A percentile compares a stretch with the other conserved stretches of the same genome.
Evolutionary conservation across 176 grass and related monocot genomes (phyloP).

Genomic region (Rhynchospora pubera): DNA sequence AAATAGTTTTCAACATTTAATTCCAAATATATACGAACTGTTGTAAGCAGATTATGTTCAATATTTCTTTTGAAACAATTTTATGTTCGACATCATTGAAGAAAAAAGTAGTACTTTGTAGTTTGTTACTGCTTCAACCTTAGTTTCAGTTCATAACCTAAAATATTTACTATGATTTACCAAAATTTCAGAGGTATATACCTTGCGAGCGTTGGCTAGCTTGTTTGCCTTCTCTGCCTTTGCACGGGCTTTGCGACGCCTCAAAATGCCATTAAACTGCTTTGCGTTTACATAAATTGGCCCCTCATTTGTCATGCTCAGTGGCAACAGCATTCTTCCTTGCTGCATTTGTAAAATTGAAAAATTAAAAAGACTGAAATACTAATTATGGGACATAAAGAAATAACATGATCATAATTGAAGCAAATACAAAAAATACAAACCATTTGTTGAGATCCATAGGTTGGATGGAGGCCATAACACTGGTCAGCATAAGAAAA

Average conservation of each 20-base stretch:
- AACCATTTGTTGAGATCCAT: slow-evolving; percentile 58
- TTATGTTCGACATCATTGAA: not conserved
- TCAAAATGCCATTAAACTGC: slow-evolving; percentile 86
- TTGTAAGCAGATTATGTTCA: not conserved
- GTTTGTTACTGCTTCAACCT: not conserved
- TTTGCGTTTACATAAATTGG: slow-evolving; percentile 85
- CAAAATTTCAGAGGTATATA: slow-evolving; percentile 21
- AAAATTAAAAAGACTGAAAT: slow-evolving; percentile 14
- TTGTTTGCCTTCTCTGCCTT: slow-evolving; percentile 57
- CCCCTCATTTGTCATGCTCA: slow-evolving; percentile 54
- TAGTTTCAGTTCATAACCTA: not conserved
- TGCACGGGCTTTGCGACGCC: slow-evolving; percentile 75
- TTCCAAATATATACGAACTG: not conserved
- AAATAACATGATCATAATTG: not conserved
- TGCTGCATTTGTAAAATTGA: slow-evolving; percentile 37
- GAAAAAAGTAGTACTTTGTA: not conserved
- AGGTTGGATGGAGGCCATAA: slow-evolving; percentile 59
- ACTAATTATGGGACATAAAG: not conserved
- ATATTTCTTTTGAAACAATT: not conserved
- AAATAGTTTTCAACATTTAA: not conserved
- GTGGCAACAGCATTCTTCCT: slow-evolving; percentile 61
- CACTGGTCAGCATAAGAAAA: slow-evolving; percentile 58
- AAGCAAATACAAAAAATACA: slow-evolving; percentile 3
- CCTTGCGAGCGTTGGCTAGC: slow-evolving; percentile 59
- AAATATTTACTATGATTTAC: not conserved